Evolutionary conservation across 2,329 filamentous ascomycete species (phyloP).

Genomic region (Colletotrichum graminicola): DNA sequence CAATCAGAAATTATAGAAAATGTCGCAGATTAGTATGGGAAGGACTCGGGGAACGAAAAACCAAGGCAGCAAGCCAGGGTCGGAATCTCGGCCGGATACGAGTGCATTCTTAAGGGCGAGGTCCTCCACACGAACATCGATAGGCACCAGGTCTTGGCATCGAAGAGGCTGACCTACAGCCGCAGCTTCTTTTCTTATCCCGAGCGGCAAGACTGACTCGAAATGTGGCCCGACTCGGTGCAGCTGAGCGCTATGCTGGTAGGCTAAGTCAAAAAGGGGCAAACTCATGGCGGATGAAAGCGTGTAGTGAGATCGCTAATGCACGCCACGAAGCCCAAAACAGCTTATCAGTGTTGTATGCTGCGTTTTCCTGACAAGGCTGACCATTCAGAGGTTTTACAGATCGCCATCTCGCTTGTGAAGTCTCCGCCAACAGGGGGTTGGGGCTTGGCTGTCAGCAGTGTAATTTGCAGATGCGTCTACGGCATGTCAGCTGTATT

Average conservation of each 20-base stretch:
- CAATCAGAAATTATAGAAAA: neutral
- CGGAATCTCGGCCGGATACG: neutral
- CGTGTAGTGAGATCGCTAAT: neutral
- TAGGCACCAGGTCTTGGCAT: neutral
- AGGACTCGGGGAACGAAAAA: neutral
- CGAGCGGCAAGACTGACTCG: neutral
- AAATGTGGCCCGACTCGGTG: neutral
- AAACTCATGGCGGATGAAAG: neutral
- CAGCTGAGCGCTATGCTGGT: constrained; percentile 36
- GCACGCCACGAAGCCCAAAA: constrained; percentile 22
- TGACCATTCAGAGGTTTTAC: constrained; percentile 20
- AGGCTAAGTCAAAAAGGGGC: constrained; percentile 22
- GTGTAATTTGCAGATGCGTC: too few species aligned
- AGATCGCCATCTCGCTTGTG: constrained; percentile 14
- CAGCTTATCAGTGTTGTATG: neutral
- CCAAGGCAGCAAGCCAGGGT: neutral
- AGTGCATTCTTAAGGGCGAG: constrained; percentile 16
- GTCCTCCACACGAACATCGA: neutral
- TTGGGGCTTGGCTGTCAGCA: neutral
- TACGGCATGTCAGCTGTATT: constrained; percentile 1
- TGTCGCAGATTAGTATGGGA: neutral
- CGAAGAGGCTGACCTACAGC: constrained; percentile 7
- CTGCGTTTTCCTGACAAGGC: constrained; percentile 4
- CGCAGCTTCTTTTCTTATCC: constrained; percentile 5
- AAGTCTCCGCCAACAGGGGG: neutral